phyloP scores from a whole-genome alignment of 495 filamentous ascomycete species.

The Penicillium daleae region DNA sequence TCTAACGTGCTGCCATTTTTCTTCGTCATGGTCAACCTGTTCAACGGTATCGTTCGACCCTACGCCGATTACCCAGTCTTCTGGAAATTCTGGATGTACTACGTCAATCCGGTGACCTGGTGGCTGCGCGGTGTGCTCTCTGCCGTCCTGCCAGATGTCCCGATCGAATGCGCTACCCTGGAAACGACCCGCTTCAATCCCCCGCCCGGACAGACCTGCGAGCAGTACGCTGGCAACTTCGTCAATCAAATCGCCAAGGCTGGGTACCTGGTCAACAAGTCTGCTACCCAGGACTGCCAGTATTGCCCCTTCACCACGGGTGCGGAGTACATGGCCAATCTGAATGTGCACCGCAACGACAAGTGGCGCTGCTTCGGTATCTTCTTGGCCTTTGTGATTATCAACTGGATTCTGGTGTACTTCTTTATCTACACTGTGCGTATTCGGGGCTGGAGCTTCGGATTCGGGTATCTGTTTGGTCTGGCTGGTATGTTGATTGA shows the following conservation, averaged over 20 bases:
- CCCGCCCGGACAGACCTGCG: constrained; percentile 65
- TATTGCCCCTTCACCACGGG: constrained; percentile 75
- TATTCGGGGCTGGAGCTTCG: constrained; percentile 74
- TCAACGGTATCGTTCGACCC: constrained; percentile 75
- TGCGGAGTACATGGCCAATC: constrained; percentile 65
- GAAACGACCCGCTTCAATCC: constrained; percentile 71
- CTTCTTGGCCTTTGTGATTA: constrained; percentile 74
- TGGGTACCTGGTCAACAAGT: constrained; percentile 63
- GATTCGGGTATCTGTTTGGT: constrained; percentile 62
- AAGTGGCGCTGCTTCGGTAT: constrained; percentile 82
- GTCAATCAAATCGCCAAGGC: constrained; percentile 48
- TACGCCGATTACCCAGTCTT: constrained; percentile 76
- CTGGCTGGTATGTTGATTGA: constrained; percentile 50
- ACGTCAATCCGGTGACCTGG: constrained; percentile 69
- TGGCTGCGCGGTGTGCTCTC: constrained; percentile 77
- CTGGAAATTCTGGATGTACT: constrained; percentile 83
- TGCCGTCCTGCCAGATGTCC: constrained; percentile 55
- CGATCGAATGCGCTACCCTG: constrained; percentile 57
- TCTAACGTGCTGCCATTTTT: constrained; percentile 67
- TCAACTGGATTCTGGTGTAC: constrained; percentile 79
- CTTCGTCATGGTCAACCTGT: constrained; percentile 74
- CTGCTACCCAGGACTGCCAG: constrained; percentile 62
- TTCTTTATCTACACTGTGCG: constrained; percentile 84
- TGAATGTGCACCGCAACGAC: constrained; percentile 67
- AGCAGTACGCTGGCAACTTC: constrained; percentile 59